Evolutionary conservation across 2,329 filamentous ascomycete genomes (phyloP), one percentile per base, ranked within the genome.

Genomic region (Penicillium glabrum): DNA sequence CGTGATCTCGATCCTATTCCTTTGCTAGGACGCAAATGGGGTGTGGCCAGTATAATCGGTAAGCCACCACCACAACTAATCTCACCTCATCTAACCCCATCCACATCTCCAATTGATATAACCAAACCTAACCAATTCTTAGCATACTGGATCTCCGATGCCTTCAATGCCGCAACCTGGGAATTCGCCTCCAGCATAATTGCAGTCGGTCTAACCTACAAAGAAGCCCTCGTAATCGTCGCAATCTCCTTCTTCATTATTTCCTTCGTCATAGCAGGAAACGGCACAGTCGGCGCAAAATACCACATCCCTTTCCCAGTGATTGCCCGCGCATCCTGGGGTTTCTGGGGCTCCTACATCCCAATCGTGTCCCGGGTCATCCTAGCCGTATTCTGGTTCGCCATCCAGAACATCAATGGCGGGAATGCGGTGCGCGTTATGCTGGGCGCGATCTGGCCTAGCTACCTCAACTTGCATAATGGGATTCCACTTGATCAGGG

Each of bases 351-450:
- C 52, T 82, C 79, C 24, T 83, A 83, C 64, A 73, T 85, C 37
- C 77, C 81, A 24, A 82, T 85, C 51, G 64, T 84, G 8, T 82
- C 79, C 0, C 76, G 82, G 11, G 76, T 78, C 39, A 80, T 85
- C 54, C 77, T 85, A 3, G 82, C 82, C 5, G 68, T 84, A 19
- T 84, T 86, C 70, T 85, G 83, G 88, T 84, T 88, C 52, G 85
- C 86, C 0, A 87, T 89, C 46, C 85, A 89, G 62, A 84, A 83
- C 41, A 84, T 85, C 58, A 87, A 86, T 60, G 86, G 86, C 0
- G 85, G 82, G 0, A 82, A 83, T 55, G 76, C 78, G 0, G 75
- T 83, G 9, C 73, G 74, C 5, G 79, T 80, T 44, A 82, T 83
- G 72, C 72, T 84, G 14, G 77, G 77, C 8, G 82, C 82, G 1